A percentile compares a stretch with the other conserved stretches of the same genome.
Evolutionary conservation across 2,329 filamentous ascomycete species (phyloP).

Genomic region (Talaromyces sp.): DNA sequence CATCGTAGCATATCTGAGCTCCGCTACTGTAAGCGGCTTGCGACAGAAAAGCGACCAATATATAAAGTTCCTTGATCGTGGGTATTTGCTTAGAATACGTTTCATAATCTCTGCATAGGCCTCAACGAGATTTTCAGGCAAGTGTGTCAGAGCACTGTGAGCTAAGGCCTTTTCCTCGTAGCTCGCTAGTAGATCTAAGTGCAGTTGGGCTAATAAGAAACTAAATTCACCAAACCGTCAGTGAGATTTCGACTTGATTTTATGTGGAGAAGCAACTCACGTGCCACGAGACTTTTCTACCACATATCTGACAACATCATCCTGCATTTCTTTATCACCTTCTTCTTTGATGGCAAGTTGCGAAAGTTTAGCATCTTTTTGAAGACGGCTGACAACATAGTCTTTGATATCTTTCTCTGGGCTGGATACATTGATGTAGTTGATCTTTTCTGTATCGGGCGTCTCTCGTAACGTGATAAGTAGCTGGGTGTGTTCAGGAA

Average conservation of each 20-base stretch:
- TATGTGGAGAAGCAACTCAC: constrained; percentile 20
- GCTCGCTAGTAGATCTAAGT: constrained; percentile 28
- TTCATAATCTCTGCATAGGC: constrained; percentile 33
- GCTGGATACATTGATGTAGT: constrained; percentile 20
- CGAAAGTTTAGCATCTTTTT: constrained; percentile 18
- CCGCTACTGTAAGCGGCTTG: constrained; percentile 25
- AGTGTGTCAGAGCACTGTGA: constrained; percentile 24
- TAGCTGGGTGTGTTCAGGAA: constrained; percentile 31
- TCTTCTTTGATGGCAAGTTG: constrained; percentile 12
- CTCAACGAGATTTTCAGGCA: constrained; percentile 28
- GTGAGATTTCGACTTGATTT: no score
- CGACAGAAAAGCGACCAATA: constrained; percentile 29
- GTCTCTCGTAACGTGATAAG: constrained; percentile 29
- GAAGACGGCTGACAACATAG: constrained; percentile 22
- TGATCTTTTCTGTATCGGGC: constrained; percentile 14
- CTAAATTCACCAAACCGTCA: no score
- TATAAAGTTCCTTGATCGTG: constrained; percentile 23
- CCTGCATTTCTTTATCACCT: constrained; percentile 15
- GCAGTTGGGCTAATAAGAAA: constrained; percentile 30
- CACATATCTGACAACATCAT: constrained; percentile 21
- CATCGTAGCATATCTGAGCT: constrained; percentile 24
- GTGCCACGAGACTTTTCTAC: constrained; percentile 26
- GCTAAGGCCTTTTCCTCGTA: constrained; percentile 23
- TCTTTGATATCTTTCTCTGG: constrained; percentile 21
- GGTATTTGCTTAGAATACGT: constrained; percentile 25